These are phyloP conservation scores for Angomonas desouzai DNA, from an alignment of 208 protist genomes.

Conservation along the genomic window DNA sequence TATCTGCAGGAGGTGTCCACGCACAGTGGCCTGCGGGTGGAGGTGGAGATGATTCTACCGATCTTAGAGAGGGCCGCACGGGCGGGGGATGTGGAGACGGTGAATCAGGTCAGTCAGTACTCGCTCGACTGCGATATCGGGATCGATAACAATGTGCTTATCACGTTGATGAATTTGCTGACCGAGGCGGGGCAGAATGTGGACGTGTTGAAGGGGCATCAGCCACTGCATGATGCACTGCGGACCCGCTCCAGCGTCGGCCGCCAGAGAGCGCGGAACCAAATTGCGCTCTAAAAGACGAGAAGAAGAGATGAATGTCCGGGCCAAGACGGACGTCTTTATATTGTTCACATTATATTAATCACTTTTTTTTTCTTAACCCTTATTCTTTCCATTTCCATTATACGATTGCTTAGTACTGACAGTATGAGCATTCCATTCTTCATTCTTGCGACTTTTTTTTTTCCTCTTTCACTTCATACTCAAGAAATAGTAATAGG, in stretches of 20 bases:
- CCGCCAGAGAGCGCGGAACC: slow-evolving; percentile 56
- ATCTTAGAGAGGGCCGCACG: slow-evolving; percentile 77
- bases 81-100: slow-evolving; percentile 73
- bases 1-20: slow-evolving; percentile 65
- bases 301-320: too few species aligned
- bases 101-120: slow-evolving; percentile 67
- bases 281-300: slow-evolving; percentile 44
- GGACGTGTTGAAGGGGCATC: slow-evolving; percentile 65
- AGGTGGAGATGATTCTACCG: slow-evolving; percentile 87
- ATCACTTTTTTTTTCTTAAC: slow-evolving; percentile 11
- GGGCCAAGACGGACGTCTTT: too few species aligned
- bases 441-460: too few species aligned
- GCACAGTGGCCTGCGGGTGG: slow-evolving; percentile 62
- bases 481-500: too few species aligned
- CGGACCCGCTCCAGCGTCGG: slow-evolving; percentile 72
- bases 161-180: slow-evolving; percentile 56
- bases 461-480: too few species aligned
- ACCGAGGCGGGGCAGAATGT: slow-evolving; percentile 66
- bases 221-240: slow-evolving; percentile 76
- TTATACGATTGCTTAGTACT: too few species aligned
- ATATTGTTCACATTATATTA: slow-evolving; percentile 8
- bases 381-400: too few species aligned
- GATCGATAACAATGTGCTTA: slow-evolving; percentile 68
- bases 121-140: slow-evolving; percentile 81
- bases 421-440: too few species aligned